Percentiles rank a stretch among this genome's conserved stretches.
These are phyloP conservation scores for Pleurotus sapidus DNA, from an alignment of 768 basidiomycete genomes.

Conservation along the genomic window DNA sequence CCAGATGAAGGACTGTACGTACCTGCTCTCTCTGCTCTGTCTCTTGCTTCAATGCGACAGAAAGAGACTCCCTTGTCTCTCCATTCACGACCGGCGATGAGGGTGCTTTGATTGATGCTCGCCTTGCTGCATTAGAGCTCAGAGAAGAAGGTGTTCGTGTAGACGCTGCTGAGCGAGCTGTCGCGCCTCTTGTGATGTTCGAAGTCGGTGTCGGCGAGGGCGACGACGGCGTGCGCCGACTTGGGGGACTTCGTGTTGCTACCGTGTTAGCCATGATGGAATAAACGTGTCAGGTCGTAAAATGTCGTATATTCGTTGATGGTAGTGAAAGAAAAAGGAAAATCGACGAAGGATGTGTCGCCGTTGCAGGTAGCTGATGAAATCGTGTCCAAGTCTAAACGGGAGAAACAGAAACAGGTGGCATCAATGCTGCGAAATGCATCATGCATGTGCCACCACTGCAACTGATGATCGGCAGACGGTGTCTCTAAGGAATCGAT, in stretches of 20 bases:
- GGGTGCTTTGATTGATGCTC: conserved; percentile 46
- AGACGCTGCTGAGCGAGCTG: conserved; percentile 64
- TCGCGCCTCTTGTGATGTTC: conserved; percentile 46
- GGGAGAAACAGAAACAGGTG: conserved; percentile 4
- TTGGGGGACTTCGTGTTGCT: conserved; percentile 40
- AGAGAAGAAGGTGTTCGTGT: conserved; percentile 54
- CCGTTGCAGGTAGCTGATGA: no score
- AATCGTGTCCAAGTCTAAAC: background rate
- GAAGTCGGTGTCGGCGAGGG: conserved; percentile 40
- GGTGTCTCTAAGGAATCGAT: background rate
- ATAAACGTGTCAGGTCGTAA: conserved; percentile 3
- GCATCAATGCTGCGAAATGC: conserved; percentile 6
- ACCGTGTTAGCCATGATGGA: conserved; percentile 43
- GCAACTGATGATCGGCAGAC: background rate
- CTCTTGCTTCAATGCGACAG: conserved; percentile 68
- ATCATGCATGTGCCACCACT: conserved; percentile 5
- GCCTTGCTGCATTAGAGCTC: conserved; percentile 44
- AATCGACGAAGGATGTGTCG: background rate
- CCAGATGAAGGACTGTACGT: conserved; percentile 18
- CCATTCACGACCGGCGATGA: conserved; percentile 30
- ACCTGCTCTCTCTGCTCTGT: conserved; percentile 83
- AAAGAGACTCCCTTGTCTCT: conserved; percentile 55
- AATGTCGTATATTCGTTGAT: background rate
- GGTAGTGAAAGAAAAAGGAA: background rate
- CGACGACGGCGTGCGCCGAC: conserved; percentile 42